Percentiles rank a stretch among this genome's conserved stretches.
phyloP scores from a whole-genome alignment of 495 filamentous ascomycete species.

The Neurospora sp. region DNA sequence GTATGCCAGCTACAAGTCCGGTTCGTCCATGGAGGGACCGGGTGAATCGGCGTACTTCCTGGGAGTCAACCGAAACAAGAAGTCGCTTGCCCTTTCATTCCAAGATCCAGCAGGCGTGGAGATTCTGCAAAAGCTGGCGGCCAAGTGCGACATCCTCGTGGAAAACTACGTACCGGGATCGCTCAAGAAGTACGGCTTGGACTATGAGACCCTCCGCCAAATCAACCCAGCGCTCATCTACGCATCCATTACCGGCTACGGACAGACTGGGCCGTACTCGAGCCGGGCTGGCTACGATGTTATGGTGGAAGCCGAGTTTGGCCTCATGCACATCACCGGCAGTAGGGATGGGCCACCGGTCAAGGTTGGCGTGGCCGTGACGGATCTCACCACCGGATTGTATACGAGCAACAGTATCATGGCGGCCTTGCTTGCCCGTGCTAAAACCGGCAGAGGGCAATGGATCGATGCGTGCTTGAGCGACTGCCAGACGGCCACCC shows the following conservation, averaged over 20 bases:
- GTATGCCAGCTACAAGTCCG: slow-evolving; percentile 64
- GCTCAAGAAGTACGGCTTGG: slow-evolving; percentile 84
- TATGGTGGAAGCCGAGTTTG: slow-evolving; percentile 98
- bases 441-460: slow-evolving; percentile 53
- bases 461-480: slow-evolving; percentile 87
- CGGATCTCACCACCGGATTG: slow-evolving; percentile 89
- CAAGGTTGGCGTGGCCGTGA: slow-evolving; percentile 95
- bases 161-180: slow-evolving; percentile 93
- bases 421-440: slow-evolving; percentile 73
- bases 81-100: slow-evolving; percentile 85
- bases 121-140: slow-evolving; percentile 75
- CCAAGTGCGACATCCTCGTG: slow-evolving; percentile 82
- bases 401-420: slow-evolving; percentile 97
- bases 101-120: slow-evolving; percentile 71
- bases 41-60: slow-evolving; percentile 96
- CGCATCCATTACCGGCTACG: slow-evolving; percentile 57
- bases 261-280: slow-evolving; percentile 88
- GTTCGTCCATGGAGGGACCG: slow-evolving; percentile 52
- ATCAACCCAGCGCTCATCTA: slow-evolving; percentile 73
- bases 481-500: slow-evolving; percentile 88
- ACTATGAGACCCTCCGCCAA: slow-evolving; percentile 65
- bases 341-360: slow-evolving; percentile 79
- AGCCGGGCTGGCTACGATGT: slow-evolving; percentile 92
- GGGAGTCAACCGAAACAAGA: slow-evolving; percentile 90
- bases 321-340: slow-evolving; percentile 96